Base-by-base conservation (phyloP, 768 basidiomycete genomes). In the Panellus pusillus region DNA sequence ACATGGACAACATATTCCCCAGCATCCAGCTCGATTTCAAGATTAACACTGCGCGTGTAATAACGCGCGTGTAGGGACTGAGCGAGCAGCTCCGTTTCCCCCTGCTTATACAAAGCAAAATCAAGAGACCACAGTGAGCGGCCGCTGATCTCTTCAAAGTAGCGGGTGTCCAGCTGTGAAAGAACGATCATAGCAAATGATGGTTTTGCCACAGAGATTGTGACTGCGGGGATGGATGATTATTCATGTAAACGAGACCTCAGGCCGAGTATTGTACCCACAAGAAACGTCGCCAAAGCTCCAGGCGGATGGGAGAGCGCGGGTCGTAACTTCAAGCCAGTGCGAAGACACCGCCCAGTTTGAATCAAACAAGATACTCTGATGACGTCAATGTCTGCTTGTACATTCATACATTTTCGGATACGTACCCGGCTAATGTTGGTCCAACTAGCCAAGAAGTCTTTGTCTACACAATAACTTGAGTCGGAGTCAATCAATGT, bases 281-380 rank as follows among this genome's bases (percentile, higher is more conserved):
- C 77, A 79, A 18, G 76, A 78, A 17, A 82, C 68, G 54, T 78
- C 78, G n/a, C 79, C 80, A 51, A 68, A 79, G 0, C 72, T 64
- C 67, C 72, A 75, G 9, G 75, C 75, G 15, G 67, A 62, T 29
- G 70, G 70, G 17, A 65, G 56, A 15, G 68, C n/a, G 7, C 67
- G 64, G 2, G 69, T 54, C 0, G 65, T 67, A 11, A 79, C 74
- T 32, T 75, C 71, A 6, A 82, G 67, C 81, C 80, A 82, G 31
- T 78, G 73, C 4, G 75, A 77, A 1, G 75, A 76, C 73, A 79
- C 73, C 7, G 74, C 63, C 81, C 81, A 82, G 6, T 60, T 68
- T 3, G 72, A 69, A 56, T 81, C 78, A 53, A 83, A 81, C 20
- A 82, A 63, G 12, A 75, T 60, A 1, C 78, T 79, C 43, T 57